These are phyloP conservation scores for Salvia miltiorrhiza DNA, from an alignment of 257 asterid genomes.

Conservation along the genomic window DNA sequence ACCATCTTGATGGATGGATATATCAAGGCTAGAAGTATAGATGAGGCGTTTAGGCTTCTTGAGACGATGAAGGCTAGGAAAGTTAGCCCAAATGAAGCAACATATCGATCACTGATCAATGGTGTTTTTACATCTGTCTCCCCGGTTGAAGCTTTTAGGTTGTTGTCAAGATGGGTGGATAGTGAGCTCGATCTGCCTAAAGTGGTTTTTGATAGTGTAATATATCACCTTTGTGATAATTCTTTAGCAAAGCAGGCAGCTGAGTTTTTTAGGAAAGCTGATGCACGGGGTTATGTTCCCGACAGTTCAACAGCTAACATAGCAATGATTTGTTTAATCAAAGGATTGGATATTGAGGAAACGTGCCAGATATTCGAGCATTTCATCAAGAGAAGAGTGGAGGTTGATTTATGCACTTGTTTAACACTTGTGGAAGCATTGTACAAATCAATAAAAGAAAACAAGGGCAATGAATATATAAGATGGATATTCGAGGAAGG, in stretches of 20 bases:
- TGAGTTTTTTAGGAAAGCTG: conserved; percentile 42
- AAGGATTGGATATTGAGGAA: conserved; percentile 59
- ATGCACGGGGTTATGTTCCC: conserved; percentile 56
- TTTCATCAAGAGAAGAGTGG: conserved; percentile 42
- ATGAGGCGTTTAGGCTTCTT: conserved; percentile 59
- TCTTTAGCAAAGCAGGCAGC: conserved; percentile 47
- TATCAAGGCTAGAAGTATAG: conserved; percentile 58
- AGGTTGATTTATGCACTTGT: conserved; percentile 50
- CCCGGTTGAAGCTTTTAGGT: conserved; percentile 48
- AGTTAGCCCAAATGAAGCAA: conserved; percentile 72
- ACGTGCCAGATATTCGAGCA: conserved; percentile 55
- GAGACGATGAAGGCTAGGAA: conserved; percentile 64
- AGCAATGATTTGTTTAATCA: conserved; percentile 55
- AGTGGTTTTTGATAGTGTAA: conserved; percentile 54
- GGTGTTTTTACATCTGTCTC: conserved; percentile 64
- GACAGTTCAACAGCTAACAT: conserved; percentile 57
- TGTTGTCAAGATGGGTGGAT: conserved; percentile 55
- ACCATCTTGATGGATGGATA: conserved; percentile 81
- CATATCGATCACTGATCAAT: conserved; percentile 72
- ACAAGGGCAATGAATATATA: conserved; percentile 51
- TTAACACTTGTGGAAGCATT: conserved; percentile 58
- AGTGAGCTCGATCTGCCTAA: conserved; percentile 53
- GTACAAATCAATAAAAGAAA: conserved; percentile 49
- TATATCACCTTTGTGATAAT: conserved; percentile 52
- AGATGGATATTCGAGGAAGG: conserved; percentile 45